Conservation (phyloP, 2,329 filamentous ascomycete genomes). For the Aspergillus pseudoglaucus region DNA sequence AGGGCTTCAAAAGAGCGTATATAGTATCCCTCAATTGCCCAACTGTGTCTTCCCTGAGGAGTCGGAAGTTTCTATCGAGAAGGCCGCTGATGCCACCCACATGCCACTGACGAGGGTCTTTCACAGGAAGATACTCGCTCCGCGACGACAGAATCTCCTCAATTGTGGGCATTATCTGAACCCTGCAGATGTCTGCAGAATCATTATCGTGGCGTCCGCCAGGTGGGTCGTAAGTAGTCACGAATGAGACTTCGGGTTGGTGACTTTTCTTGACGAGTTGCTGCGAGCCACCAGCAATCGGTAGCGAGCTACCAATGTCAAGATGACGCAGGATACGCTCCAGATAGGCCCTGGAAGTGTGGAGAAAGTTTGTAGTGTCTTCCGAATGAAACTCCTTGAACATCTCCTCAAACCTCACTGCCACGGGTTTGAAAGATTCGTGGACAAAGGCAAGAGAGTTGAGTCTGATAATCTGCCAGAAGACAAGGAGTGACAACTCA, state of each 20-base stretch:
- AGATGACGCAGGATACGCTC: slow-evolving; percentile 15
- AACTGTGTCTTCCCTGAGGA: slow-evolving; percentile 30
- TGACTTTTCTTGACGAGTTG: neutral
- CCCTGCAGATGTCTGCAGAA: slow-evolving; percentile 23
- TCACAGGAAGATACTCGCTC: slow-evolving; percentile 28
- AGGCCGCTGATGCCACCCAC: slow-evolving; percentile 19
- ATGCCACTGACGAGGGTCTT: slow-evolving; percentile 24
- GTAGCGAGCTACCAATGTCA: slow-evolving; percentile 13
- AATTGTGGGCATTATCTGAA: slow-evolving; percentile 31
- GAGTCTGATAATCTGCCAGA: slow-evolving; percentile 27
- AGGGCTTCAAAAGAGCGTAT: slow-evolving; percentile 7
- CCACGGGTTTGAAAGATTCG: slow-evolving; percentile 10
- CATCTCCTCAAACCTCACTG: neutral
- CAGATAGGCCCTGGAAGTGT: slow-evolving; percentile 11
- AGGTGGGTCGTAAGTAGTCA: slow-evolving; percentile 10
- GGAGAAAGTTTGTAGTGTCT: neutral
- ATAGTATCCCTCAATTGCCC: slow-evolving; percentile 28
- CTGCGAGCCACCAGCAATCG: neutral
- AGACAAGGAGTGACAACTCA: slow-evolving; percentile 13
- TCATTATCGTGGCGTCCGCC: slow-evolving; percentile 35
- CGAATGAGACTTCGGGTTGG: slow-evolving; percentile 6
- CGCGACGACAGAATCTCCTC: slow-evolving; percentile 26
- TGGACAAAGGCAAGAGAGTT: slow-evolving; percentile 33
- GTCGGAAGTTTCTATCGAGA: slow-evolving; percentile 32
- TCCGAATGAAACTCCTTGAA: neutral